These are phyloP conservation scores for Trichoderma erinaceum DNA, from an alignment of 495 filamentous ascomycete species.

Conservation along the genomic window DNA sequence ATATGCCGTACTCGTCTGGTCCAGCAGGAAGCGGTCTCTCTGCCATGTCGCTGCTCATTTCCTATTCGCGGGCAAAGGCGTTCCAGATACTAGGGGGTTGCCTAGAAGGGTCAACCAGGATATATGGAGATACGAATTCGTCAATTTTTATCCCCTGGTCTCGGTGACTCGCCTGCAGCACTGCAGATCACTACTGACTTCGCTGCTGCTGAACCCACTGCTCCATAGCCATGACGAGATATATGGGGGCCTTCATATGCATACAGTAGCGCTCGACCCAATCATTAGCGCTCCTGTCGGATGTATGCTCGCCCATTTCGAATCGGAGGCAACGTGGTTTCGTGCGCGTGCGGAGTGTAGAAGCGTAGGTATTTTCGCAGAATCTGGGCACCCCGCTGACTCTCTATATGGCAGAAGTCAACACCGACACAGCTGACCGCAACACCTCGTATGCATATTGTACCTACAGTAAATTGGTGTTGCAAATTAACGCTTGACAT, in stretches of 20 bases:
- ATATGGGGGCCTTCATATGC: neutral
- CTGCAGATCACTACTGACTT: conserved; percentile 5
- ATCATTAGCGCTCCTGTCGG: neutral
- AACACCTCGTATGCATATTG: neutral
- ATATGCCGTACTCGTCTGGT: neutral
- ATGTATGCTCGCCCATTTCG: conserved; percentile 2
- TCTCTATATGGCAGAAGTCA: neutral
- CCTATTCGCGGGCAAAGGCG: neutral
- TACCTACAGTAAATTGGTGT: neutral
- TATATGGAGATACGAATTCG: neutral
- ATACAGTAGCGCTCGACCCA: neutral
- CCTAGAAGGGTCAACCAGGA: neutral
- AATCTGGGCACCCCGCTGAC: neutral
- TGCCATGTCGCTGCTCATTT: neutral
- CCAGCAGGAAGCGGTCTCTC: neutral
- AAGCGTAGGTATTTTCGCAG: neutral
- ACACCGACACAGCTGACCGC: neutral
- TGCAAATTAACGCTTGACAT: neutral
- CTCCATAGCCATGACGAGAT: conserved; percentile 6
- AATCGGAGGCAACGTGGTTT: neutral
- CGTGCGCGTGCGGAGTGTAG: neutral
- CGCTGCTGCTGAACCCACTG: neutral
- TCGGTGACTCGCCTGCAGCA: conserved; percentile 10
- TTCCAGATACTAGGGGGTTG: neutral
- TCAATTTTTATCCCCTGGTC: neutral